phyloP scores from a whole-genome alignment of 2,329 filamentous ascomycete genomes.

The Hymenoscyphus fraxineus region DNA sequence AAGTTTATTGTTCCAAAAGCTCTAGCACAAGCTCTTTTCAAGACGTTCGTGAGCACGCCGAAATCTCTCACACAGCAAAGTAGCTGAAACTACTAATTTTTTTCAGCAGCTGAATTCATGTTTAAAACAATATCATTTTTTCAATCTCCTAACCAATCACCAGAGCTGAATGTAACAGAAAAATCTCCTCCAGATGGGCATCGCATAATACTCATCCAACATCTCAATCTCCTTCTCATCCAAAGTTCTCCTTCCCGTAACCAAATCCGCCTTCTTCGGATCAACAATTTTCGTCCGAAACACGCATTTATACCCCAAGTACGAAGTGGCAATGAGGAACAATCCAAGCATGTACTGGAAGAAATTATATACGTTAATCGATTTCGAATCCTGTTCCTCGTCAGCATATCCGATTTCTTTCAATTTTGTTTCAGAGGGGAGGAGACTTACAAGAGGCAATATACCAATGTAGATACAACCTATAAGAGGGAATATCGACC shows the following conservation, averaged over 20 bases:
- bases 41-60: too few relatives aligned
- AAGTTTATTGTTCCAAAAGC: too few relatives aligned
- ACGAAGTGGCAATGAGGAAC: constrained; percentile 10
- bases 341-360: constrained; percentile 19
- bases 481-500: constrained; percentile 6
- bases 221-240: constrained; percentile 11
- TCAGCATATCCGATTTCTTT: not conserved
- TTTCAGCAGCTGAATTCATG: too few relatives aligned
- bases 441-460: constrained; percentile 1
- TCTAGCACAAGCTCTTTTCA: too few relatives aligned
- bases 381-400: not conserved
- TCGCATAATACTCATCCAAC: constrained; percentile 14
- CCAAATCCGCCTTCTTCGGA: constrained; percentile 14
- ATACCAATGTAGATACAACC: constrained; percentile 12
- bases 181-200: not conserved
- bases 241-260: constrained; percentile 16
- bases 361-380: constrained; percentile 4
- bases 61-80: too few relatives aligned
- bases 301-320: constrained; percentile 12
- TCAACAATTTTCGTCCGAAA: constrained; percentile 14
- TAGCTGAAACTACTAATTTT: too few relatives aligned
- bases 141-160: not conserved
- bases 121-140: too few relatives aligned
- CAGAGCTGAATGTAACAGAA: not conserved
- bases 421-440: not conserved